Evolutionary conservation across 805 yeast species (phyloP).

Genomic region (Suhomyces prunicola): DNA sequence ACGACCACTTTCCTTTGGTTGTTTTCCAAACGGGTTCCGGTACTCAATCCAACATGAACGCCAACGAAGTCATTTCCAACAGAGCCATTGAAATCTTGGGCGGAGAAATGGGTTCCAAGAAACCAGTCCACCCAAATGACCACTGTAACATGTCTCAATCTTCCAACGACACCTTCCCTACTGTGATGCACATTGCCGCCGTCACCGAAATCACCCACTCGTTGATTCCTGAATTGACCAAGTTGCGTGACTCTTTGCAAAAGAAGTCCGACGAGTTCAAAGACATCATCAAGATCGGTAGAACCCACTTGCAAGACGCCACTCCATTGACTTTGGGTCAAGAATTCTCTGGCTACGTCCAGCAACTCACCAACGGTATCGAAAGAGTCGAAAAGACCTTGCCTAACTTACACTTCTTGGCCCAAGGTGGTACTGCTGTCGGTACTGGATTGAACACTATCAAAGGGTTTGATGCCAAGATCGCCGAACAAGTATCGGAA

Average conservation of each 20-base stretch:
- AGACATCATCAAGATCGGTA: constrained; percentile 94
- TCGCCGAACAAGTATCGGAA: constrained; percentile 81
- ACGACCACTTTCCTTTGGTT: constrained; percentile 94
- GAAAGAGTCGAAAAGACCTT: constrained; percentile 76
- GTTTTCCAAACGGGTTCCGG: constrained; percentile 99
- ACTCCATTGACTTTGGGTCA: constrained; percentile 97
- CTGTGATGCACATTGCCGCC: constrained; percentile 99
- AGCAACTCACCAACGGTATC: constrained; percentile 88
- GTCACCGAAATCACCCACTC: constrained; percentile 77
- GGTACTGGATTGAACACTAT: constrained; percentile 97
- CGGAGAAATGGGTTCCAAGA: constrained; percentile 87
- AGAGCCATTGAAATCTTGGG: constrained; percentile 96
- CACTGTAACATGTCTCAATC: constrained; percentile 98
- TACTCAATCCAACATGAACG: constrained; percentile 98
- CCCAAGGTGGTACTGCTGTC: constrained; percentile 99
- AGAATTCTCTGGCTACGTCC: constrained; percentile 95
- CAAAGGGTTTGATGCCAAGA: constrained; percentile 81
- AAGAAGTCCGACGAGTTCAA: constrained; percentile 79
- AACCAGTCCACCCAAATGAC: constrained; percentile 96
- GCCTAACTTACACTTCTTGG: constrained; percentile 75
- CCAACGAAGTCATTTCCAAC: constrained; percentile 97
- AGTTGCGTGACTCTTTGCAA: constrained; percentile 73
- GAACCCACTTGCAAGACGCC: constrained; percentile 98
- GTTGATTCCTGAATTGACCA: constrained; percentile 76
- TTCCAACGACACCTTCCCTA: constrained; percentile 98